These are phyloP conservation scores for Aurantiochytrium sp. DNA, from an alignment of 108 stramenopile genomes.

Conservation along the genomic window DNA sequence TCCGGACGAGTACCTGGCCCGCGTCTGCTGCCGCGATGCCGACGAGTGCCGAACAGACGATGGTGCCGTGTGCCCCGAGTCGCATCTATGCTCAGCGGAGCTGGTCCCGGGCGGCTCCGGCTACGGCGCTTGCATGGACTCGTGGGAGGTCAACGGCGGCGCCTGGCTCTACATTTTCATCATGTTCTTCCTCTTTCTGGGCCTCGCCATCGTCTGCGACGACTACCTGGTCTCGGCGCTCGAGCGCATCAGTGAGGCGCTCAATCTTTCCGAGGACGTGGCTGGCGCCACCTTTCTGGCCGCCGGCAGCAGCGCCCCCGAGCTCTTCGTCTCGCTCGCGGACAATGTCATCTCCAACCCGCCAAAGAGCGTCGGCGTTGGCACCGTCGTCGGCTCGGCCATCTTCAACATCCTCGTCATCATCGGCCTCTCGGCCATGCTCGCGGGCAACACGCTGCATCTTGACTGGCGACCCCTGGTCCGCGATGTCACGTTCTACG, in stretches of 20 bases:
- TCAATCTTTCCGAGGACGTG: slow-evolving; percentile 41
- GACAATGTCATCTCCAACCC: slow-evolving; percentile 19
- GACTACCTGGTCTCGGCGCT: slow-evolving; percentile 45
- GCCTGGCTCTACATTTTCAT: slow-evolving; percentile 33
- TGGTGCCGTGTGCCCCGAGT: neutral
- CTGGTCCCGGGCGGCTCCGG: neutral
- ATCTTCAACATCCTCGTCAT: slow-evolving; percentile 81
- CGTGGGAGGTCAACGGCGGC: slow-evolving; percentile 16
- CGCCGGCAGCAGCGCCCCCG: slow-evolving; percentile 48
- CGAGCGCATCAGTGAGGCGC: slow-evolving; percentile 35
- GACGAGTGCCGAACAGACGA: neutral
- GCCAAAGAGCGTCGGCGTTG: slow-evolving; percentile 62
- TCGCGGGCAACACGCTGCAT: slow-evolving; percentile 36
- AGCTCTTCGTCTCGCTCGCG: slow-evolving; percentile 41
- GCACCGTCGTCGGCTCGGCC: slow-evolving; percentile 79
- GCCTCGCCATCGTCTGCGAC: slow-evolving; percentile 56
- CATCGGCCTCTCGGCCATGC: slow-evolving; percentile 69
- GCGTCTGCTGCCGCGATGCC: neutral
- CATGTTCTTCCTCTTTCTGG: slow-evolving; percentile 50
- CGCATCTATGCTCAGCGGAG: neutral
- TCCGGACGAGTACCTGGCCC: neutral
- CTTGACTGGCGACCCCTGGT: slow-evolving; percentile 48
- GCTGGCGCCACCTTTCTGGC: slow-evolving; percentile 60
- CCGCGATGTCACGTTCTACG: slow-evolving; percentile 49
- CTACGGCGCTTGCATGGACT: neutral